phyloP scores from a whole-genome alignment of 192 early-diverging fungal species.

The Entrophospora sp. region DNA sequence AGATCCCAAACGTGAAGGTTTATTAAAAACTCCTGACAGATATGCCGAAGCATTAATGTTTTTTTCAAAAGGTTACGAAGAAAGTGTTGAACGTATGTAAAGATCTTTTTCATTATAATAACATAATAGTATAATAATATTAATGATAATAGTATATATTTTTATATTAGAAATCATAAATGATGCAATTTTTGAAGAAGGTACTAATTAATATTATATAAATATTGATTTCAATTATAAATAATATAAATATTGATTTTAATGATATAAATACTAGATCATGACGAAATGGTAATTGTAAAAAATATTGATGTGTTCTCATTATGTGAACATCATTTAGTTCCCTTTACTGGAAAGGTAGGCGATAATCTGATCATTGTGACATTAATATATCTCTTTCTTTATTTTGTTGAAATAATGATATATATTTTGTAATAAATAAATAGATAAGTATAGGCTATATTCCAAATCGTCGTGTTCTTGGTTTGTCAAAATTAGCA shows the following conservation, averaged over 20 bases:
- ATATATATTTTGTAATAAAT: no score
- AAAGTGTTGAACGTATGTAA: conserved; percentile 58
- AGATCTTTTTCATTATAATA: not conserved
- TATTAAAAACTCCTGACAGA: conserved; percentile 90
- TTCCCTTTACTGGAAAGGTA: conserved; percentile 96
- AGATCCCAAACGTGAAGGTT: conserved; percentile 86
- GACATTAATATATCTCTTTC: no score
- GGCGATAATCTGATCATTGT: no score
- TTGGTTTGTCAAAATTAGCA: conserved; percentile 94
- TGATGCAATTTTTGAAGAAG: conserved; percentile 94
- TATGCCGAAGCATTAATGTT: conserved; percentile 98
- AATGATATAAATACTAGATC: conserved; percentile 43
- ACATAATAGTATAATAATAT: not conserved
- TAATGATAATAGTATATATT: not conserved
- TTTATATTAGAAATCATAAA: conserved; percentile 71
- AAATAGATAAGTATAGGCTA: conserved; percentile 87
- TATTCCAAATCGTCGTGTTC: conserved; percentile 88
- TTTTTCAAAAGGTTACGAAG: conserved; percentile 98
- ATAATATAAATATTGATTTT: not conserved
- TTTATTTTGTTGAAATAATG: no score
- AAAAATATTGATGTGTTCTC: conserved; percentile 94
- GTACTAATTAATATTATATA: conserved; percentile 22
- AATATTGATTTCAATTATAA: not conserved
- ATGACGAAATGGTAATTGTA: conserved; percentile 99
- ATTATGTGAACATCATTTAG: conserved; percentile 98